Conservation (phyloP, 108 stramenopile genomes). For the Skeletonema grethae region DNA sequence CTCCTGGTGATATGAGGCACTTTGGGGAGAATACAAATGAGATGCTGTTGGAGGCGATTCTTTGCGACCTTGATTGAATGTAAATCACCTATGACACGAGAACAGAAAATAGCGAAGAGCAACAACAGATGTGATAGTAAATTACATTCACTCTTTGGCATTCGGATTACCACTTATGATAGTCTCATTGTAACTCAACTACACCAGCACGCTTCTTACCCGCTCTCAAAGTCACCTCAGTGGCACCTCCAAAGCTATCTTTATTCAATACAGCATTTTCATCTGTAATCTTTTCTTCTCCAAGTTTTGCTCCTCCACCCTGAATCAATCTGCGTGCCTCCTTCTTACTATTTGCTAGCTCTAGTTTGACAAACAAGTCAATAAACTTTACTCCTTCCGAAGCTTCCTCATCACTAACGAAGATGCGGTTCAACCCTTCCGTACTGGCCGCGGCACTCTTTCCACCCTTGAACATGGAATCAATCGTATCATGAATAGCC, state of each 20-base stretch:
- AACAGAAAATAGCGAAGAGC: neutral
- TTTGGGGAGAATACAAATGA: constrained; percentile 17
- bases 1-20: constrained; percentile 32
- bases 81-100: too few relatives aligned
- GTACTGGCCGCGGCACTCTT: constrained; percentile 49
- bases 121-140: neutral
- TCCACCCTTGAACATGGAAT: constrained; percentile 75
- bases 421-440: constrained; percentile 67
- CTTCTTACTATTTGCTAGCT: constrained; percentile 86
- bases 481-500: constrained; percentile 85
- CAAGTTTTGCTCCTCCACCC: constrained; percentile 88
- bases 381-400: constrained; percentile 59
- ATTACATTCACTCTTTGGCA: neutral
- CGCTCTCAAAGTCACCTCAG: constrained; percentile 74
- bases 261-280: constrained; percentile 60
- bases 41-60: constrained; percentile 25
- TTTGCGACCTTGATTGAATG: constrained; percentile 21
- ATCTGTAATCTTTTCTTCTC: constrained; percentile 67
- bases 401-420: constrained; percentile 53
- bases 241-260: constrained; percentile 66
- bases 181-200: constrained; percentile 63
- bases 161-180: neutral
- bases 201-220: constrained; percentile 93
- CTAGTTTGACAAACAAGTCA: constrained; percentile 84
- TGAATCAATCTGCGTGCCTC: constrained; percentile 93